phyloP scores from a whole-genome alignment of 495 filamentous ascomycete genomes.

The Penicillium diatomitis region DNA sequence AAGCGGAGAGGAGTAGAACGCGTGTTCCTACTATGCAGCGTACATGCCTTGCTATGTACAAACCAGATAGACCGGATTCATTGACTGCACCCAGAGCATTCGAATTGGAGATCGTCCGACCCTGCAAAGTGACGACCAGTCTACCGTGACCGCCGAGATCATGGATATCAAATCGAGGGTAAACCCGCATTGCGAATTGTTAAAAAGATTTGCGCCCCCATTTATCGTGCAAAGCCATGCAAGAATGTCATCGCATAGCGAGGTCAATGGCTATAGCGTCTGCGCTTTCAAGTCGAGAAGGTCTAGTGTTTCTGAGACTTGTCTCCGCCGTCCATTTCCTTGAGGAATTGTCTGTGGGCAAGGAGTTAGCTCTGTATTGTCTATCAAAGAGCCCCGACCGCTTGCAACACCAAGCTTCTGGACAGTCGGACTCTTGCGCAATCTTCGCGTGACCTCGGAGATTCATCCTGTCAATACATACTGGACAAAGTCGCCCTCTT shows the following conservation, averaged over 20 bases:
- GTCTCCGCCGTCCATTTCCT: constrained; percentile 59
- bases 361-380: constrained; percentile 1
- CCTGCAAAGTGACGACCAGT: constrained; percentile 3
- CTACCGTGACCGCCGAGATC: constrained; percentile 1
- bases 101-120: constrained; percentile 4
- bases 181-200: not conserved
- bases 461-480: constrained; percentile 35
- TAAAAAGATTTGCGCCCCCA: no score
- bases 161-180: not conserved
- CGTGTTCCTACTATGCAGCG: constrained; percentile 28
- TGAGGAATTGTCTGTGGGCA: constrained; percentile 64
- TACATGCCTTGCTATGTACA: constrained; percentile 40
- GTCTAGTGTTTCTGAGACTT: constrained; percentile 53
- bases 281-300: not conserved
- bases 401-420: no score
- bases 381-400: no score
- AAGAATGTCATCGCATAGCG: constrained; percentile 4
- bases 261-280: not conserved
- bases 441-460: no score
- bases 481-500: constrained; percentile 98
- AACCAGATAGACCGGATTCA: constrained; percentile 7
- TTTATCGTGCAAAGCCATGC: not conserved
- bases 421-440: no score
- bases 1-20: constrained; percentile 6
- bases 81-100: no score